Conservation (phyloP, 2,329 filamentous ascomycete genomes). For the Pseudogymnoascus sp. region DNA sequence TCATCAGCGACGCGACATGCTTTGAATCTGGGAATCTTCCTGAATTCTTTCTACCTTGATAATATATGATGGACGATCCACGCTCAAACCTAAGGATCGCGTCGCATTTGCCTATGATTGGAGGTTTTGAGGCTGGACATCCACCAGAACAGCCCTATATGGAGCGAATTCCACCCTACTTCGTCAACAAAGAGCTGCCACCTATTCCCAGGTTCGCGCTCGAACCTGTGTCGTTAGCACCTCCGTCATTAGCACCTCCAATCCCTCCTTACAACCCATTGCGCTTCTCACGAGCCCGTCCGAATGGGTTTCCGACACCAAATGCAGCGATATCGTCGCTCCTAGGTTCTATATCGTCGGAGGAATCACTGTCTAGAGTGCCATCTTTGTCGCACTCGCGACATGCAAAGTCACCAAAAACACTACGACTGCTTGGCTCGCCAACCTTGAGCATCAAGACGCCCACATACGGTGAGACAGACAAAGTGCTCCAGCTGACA, state of each 20-base stretch:
- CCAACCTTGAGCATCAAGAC: background rate
- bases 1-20: background rate
- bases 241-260: background rate
- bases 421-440: background rate
- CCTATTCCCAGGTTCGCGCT: background rate
- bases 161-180: background rate
- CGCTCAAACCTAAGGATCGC: background rate
- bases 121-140: background rate
- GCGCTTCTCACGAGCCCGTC: background rate
- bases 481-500: background rate
- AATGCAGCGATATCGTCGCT: background rate
- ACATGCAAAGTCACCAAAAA: background rate
- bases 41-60: background rate
- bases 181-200: background rate
- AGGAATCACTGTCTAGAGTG: background rate
- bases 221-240: background rate
- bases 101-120: background rate
- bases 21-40: background rate
- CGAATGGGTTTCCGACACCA: background rate
- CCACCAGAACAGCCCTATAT: constrained; percentile 2
- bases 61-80: background rate
- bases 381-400: background rate
- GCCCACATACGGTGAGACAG: background rate
- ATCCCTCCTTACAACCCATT: background rate
- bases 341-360: background rate